These are phyloP conservation scores for Batkoa obscura DNA, from an alignment of 371 early-diverging fungal species.

Conservation along the genomic window DNA sequence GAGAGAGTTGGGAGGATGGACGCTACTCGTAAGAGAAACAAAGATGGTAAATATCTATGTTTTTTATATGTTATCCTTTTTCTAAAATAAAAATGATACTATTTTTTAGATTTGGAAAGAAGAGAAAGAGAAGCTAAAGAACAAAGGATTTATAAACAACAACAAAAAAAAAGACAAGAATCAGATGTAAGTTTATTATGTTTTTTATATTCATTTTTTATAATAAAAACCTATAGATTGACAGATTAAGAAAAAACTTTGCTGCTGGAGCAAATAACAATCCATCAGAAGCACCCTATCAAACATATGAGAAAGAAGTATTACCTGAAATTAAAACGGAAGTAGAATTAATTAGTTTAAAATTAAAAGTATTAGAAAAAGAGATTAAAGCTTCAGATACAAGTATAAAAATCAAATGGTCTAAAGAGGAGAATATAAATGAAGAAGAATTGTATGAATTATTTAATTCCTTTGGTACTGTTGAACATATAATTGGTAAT, in stretches of 20 bases:
- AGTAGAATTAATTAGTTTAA: no score
- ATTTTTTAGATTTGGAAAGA: background rate
- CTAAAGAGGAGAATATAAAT: background rate
- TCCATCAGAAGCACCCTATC: no score
- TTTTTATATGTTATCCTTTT: background rate
- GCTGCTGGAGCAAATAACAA: no score
- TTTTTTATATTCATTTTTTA: background rate
- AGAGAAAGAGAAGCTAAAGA: background rate
- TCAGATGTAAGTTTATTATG: background rate
- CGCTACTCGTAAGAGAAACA: background rate
- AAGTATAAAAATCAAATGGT: background rate
- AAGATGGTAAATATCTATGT: background rate
- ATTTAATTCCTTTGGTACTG: background rate
- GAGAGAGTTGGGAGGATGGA: background rate
- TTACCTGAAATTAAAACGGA: no score
- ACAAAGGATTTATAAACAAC: background rate
- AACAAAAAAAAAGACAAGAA: background rate
- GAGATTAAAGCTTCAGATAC: background rate
- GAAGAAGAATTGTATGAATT: background rate
- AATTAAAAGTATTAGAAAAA: background rate
- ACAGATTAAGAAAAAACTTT: background rate
- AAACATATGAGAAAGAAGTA: no score
- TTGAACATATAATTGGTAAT: background rate
- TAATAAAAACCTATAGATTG: background rate
- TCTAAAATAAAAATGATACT: background rate